Conservation (phyloP, 2,329 filamentous ascomycete species). For the Alternaria atra region DNA sequence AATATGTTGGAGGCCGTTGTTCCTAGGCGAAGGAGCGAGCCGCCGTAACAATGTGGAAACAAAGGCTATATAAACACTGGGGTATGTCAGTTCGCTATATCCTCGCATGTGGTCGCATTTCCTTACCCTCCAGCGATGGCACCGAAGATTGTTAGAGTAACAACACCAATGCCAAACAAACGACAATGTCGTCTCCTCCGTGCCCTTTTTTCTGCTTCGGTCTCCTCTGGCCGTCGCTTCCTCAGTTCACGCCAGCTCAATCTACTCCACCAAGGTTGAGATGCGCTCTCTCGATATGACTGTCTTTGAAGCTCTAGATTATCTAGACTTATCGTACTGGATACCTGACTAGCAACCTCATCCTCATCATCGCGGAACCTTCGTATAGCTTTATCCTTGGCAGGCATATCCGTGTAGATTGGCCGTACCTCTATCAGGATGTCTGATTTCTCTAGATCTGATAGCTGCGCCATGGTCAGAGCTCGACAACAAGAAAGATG, state of each 20-base stretch:
- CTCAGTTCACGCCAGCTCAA: slow-evolving; percentile 8
- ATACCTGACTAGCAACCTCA: slow-evolving; percentile 19
- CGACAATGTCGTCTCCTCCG: slow-evolving; percentile 16
- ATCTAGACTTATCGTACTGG: slow-evolving; percentile 11
- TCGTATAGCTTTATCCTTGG: neutral
- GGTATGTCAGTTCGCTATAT: slow-evolving; percentile 11
- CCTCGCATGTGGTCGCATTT: neutral
- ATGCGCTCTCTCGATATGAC: slow-evolving; percentile 14
- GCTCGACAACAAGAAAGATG: neutral
- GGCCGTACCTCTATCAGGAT: slow-evolving; percentile 12
- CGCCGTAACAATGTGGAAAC: slow-evolving; percentile 30
- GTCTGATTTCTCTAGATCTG: slow-evolving; percentile 7
- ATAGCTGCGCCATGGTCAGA: slow-evolving; percentile 10
- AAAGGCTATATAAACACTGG: slow-evolving; percentile 37
- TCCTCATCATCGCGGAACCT: slow-evolving; percentile 20
- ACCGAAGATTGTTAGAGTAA: slow-evolving; percentile 24
- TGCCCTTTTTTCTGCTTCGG: neutral
- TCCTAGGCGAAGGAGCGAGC: slow-evolving; percentile 27
- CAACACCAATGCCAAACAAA: slow-evolving; percentile 16
- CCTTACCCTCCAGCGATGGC: slow-evolving; percentile 31
- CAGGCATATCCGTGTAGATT: slow-evolving; percentile 3
- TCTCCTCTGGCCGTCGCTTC: slow-evolving; percentile 2
- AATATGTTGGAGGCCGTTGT: slow-evolving; percentile 38
- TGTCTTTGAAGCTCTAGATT: slow-evolving; percentile 7
- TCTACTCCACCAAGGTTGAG: slow-evolving; percentile 8